A percentile compares a stretch with the other conserved stretches of the same genome.
These are phyloP conservation scores for Calonectria leucothoes DNA, from an alignment of 2,329 filamentous ascomycete genomes.

Conservation along the genomic window DNA sequence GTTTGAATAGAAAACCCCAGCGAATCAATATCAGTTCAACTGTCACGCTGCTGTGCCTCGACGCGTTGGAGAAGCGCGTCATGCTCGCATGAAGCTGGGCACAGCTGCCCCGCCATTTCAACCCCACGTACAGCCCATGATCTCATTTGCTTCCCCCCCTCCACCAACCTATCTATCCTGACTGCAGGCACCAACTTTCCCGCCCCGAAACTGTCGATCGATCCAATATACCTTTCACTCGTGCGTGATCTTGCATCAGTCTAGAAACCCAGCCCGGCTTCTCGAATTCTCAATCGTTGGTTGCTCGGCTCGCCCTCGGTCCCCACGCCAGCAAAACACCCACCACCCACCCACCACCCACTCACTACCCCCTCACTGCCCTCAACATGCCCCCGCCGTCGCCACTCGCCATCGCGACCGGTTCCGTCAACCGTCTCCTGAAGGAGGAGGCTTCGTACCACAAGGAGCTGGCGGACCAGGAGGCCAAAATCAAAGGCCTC, in stretches of 20 bases:
- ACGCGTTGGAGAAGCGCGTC: conserved; percentile 15
- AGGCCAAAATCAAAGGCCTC: conserved; percentile 76
- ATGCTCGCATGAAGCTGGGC: conserved; percentile 1
- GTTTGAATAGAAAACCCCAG: background rate
- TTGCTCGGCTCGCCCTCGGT: background rate
- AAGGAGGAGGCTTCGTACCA: conserved; percentile 95
- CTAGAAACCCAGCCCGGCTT: background rate
- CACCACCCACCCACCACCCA: too few species aligned
- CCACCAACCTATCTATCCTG: conserved; percentile 21
- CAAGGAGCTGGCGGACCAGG: conserved; percentile 83
- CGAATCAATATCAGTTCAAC: background rate
- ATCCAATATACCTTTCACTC: background rate
- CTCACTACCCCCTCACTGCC: background rate
- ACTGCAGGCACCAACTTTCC: conserved; percentile 35
- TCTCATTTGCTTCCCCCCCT: conserved; percentile 40
- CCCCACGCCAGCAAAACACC: too few species aligned
- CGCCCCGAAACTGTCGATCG: conserved; percentile 13
- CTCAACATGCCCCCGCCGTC: conserved; percentile 79
- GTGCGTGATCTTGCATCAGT: background rate
- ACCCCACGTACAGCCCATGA: conserved; percentile 42
- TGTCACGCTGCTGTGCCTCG: background rate
- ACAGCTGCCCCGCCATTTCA: conserved; percentile 39
- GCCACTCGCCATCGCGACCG: conserved; percentile 81
- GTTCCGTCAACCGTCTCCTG: conserved; percentile 83
- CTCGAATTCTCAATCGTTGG: background rate